phyloP scores from a whole-genome alignment of 2,329 filamentous ascomycete species.

The Seiridium cupressi region DNA sequence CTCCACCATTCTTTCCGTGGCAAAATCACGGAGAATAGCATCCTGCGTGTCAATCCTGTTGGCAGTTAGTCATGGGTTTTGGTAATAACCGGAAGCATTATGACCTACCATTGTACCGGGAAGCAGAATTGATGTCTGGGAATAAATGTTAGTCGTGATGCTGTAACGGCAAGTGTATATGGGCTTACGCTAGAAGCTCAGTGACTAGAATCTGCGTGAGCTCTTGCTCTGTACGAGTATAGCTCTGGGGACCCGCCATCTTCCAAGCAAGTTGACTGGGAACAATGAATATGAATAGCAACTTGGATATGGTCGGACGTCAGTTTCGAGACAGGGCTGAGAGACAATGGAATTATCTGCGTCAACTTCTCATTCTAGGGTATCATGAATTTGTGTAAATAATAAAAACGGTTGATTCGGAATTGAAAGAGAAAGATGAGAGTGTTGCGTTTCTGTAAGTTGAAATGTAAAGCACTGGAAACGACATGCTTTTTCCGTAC shows the following conservation, averaged over 20 bases:
- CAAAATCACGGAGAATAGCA: conserved; percentile 22
- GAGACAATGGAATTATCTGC: not conserved
- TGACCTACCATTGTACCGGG: conserved; percentile 11
- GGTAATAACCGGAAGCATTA: not conserved
- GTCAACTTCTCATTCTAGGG: not conserved
- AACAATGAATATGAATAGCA: not conserved
- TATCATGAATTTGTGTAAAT: not conserved
- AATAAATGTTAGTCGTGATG: not conserved
- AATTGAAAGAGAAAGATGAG: not conserved
- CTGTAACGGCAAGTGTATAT: not conserved
- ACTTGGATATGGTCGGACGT: not conserved
- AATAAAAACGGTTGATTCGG: not conserved
- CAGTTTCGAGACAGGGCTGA: too few relatives aligned
- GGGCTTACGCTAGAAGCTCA: conserved; percentile 27
- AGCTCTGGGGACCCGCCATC: not conserved
- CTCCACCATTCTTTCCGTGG: conserved; percentile 32
- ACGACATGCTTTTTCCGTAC: too few relatives aligned
- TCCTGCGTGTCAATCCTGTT: conserved; percentile 37
- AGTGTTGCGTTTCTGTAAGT: not conserved
- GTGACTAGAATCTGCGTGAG: conserved; percentile 16
- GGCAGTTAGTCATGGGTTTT: conserved; percentile 2
- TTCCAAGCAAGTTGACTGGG: not conserved
- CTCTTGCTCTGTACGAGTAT: conserved; percentile 9
- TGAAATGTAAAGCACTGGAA: not conserved
- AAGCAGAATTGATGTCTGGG: conserved; percentile 10